These are phyloP conservation scores for Yueomyces sp. DNA, from an alignment of 1,139 yeast genomes.

Conservation along the genomic window DNA sequence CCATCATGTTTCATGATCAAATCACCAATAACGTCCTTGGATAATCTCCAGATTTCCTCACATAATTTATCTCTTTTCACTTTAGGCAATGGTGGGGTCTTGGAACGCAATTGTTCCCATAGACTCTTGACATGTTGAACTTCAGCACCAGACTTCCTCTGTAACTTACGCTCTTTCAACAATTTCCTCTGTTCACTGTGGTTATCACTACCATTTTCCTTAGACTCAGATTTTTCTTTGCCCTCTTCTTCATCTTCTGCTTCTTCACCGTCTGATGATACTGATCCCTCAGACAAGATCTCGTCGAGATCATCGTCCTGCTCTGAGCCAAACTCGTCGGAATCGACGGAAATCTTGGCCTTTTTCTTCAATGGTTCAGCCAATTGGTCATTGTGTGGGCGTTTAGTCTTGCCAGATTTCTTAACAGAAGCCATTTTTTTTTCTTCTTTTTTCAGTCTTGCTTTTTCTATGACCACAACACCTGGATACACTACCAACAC, in stretches of 20 bases:
- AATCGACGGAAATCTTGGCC: conserved; percentile 20
- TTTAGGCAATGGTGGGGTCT: conserved; percentile 70
- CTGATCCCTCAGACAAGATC: too few species aligned
- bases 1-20: conserved; percentile 93
- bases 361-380: conserved; percentile 8
- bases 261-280: conserved; percentile 10
- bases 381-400: too few species aligned
- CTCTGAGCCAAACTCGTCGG: conserved; percentile 5
- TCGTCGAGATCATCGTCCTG: conserved; percentile 13
- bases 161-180: conserved; percentile 70
- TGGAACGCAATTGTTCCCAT: conserved; percentile 88
- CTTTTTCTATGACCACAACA: too few species aligned
- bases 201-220: conserved; percentile 37
- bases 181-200: conserved; percentile 77
- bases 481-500: too few species aligned
- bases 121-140: conserved; percentile 75
- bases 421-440: conserved; percentile 1
- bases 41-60: conserved; percentile 73
- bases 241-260: conserved; percentile 13
- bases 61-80: conserved; percentile 67
- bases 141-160: conserved; percentile 75
- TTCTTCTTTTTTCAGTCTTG: conserved; percentile 2
- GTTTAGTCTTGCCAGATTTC: too few species aligned
- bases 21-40: conserved; percentile 68
- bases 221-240: conserved; percentile 9